Evolutionary conservation across 768 basidiomycete species (phyloP).

Genomic region (Termitomyces bulborhizus): DNA sequence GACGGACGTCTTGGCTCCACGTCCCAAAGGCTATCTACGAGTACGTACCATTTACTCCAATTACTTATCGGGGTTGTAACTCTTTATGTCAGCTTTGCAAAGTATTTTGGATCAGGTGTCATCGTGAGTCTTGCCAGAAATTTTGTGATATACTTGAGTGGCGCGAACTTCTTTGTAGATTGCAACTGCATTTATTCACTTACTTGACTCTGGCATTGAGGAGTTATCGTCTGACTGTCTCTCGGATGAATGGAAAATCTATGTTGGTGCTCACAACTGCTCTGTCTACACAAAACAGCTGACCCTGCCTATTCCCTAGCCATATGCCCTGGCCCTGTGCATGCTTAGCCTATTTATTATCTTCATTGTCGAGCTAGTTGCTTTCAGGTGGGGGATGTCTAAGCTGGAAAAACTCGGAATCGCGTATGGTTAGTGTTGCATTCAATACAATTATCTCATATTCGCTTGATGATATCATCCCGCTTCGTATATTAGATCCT

Average conservation of each 20-base stretch:
- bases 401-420: slow-evolving; percentile 64
- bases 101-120: slow-evolving; percentile 88
- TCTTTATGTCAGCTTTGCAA: slow-evolving; percentile 57
- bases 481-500: slow-evolving; percentile 38
- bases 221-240: slow-evolving; percentile 71
- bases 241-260: slow-evolving; percentile 58
- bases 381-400: slow-evolving; percentile 80
- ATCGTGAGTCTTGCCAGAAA: slow-evolving; percentile 45
- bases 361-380: slow-evolving; percentile 80
- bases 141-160: background rate
- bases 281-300: background rate
- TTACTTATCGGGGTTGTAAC: background rate
- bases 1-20: slow-evolving; percentile 40
- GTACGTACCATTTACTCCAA: slow-evolving; percentile 31
- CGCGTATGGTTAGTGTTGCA: slow-evolving; percentile 42
- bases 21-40: slow-evolving; percentile 64
- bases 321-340: slow-evolving; percentile 76
- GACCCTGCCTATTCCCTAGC: slow-evolving; percentile 32
- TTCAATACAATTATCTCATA: background rate
- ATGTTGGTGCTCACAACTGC: slow-evolving; percentile 18
- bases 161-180: slow-evolving; percentile 38
- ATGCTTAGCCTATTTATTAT: slow-evolving; percentile 77
- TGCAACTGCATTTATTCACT: slow-evolving; percentile 85
- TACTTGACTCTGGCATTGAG: slow-evolving; percentile 68
- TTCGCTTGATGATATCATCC: background rate